Conservation (phyloP, 2,329 filamentous ascomycete species). For the Colletotrichum lupini region DNA sequence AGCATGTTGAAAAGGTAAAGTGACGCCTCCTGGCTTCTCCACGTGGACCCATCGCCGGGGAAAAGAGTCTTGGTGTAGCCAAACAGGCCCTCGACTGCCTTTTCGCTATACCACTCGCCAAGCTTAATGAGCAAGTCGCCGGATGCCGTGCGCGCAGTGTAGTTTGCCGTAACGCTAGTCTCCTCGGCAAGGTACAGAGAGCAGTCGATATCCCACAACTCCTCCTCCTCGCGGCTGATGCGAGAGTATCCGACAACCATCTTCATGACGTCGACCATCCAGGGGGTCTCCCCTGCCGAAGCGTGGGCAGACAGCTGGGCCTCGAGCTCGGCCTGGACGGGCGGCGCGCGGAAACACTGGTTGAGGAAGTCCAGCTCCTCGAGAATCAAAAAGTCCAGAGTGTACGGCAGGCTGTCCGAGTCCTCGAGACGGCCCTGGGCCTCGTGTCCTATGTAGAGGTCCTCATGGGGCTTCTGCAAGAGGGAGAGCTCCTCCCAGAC, state of each 20-base stretch:
- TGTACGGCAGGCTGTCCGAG: conserved; percentile 91
- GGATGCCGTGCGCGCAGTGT: conserved; percentile 92
- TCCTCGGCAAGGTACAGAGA: conserved; percentile 97
- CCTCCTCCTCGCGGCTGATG: conserved; percentile 92
- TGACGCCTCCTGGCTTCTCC: conserved; percentile 79
- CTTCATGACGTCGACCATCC: conserved; percentile 90
- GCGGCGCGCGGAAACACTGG: conserved; percentile 86
- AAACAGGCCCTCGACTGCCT: conserved; percentile 82
- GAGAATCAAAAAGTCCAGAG: conserved; percentile 90
- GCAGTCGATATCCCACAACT: conserved; percentile 95
- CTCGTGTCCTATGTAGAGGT: conserved; percentile 87
- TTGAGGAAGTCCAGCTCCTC: conserved; percentile 97
- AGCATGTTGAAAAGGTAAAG: conserved; percentile 89
- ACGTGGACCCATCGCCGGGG: conserved; percentile 60
- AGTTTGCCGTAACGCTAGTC: conserved; percentile 93
- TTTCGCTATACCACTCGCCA: conserved; percentile 85
- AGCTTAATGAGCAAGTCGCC: conserved; percentile 93
- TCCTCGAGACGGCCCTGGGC: conserved; percentile 91
- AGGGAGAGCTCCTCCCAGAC: conserved; percentile 89
- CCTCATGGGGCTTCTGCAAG: conserved; percentile 78
- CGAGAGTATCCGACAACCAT: conserved; percentile 87
- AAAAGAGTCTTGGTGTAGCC: conserved; percentile 82
- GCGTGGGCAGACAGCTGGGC: conserved; percentile 75
- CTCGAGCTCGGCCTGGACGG: conserved; percentile 90
- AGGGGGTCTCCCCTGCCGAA: conserved; percentile 73